Conservation (phyloP, 768 basidiomycete genomes). For the Rossbeevera mucosa region DNA sequence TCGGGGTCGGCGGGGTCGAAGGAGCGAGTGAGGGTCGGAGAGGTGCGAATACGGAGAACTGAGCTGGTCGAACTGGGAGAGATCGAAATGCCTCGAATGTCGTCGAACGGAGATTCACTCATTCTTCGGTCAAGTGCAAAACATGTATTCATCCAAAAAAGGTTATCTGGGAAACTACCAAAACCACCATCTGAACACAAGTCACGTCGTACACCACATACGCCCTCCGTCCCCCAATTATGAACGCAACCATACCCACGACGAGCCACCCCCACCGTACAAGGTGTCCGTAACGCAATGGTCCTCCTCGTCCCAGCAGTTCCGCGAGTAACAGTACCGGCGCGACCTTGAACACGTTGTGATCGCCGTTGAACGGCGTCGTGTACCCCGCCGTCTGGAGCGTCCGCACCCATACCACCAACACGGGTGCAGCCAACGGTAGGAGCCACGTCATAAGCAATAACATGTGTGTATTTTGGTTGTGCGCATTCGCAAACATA, state of each 20-base stretch:
- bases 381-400: conserved; percentile 73
- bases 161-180: conserved; percentile 10
- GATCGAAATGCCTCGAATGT: conserved; percentile 35
- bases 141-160: no score
- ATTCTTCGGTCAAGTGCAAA: no score
- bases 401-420: conserved; percentile 89
- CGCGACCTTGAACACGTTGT: conserved; percentile 59
- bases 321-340: conserved; percentile 66
- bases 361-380: conserved; percentile 80
- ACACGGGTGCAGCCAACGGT: conserved; percentile 69
- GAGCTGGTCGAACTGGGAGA: conserved; percentile 39
- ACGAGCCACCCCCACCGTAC: conserved; percentile 51
- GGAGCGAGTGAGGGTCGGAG: conserved; percentile 59
- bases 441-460: conserved; percentile 78
- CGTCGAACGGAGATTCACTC: conserved; percentile 38
- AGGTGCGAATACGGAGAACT: conserved; percentile 44
- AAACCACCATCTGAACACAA: conserved; percentile 32
- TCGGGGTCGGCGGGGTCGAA: conserved; percentile 70
- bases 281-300: conserved; percentile 35
- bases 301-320: conserved; percentile 48
- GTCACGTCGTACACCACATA: conserved; percentile 64
- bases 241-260: conserved; percentile 51
- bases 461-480: conserved; percentile 58
- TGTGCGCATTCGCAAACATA: conserved; percentile 29
- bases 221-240: conserved; percentile 62